Base-by-base conservation (phyloP, 257 asterid species). In the Nicotiana obtusifolia region DNA sequence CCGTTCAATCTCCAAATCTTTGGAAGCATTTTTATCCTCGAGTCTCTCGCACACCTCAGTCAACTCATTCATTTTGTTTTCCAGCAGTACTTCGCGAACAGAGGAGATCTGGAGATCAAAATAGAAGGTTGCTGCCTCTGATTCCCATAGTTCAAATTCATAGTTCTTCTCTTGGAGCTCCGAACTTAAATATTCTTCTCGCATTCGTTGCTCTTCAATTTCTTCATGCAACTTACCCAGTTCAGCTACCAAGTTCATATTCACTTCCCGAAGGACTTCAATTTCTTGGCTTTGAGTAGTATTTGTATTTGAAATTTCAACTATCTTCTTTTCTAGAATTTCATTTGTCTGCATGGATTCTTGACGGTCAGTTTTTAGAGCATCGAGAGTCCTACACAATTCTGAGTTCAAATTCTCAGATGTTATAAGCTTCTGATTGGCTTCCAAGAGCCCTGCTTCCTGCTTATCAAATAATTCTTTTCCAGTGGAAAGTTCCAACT, bases 71-170 rank as follows among this genome's bases (percentile, higher is more conserved):
- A 93, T 93, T 90, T 92, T 92, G 83, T 89, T 84, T 84, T 90
- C 93, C 61, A 90, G 89, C 19, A 95, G 79, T 84, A 88, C 92
- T 82, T 92, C 97, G 37, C 85, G 81, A 56, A 93, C 61, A 8
- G 98, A 91, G 52, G 98, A 93, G 68, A 89, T 90, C 84, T 95
- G 98, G 87, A 93, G 94, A 87, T 93, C 97, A 76, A 93, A 90
- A 64, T 91, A 95, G 82, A 93, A 93, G 0, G 93, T 82, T 3
- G 97, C 83, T 14, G 98, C 97, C 84, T 95, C 99, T 8, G 90
- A 90, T 88, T 95, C 97, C 97, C 97, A 93, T 41, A 92, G 89
- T 84, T 92, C 97, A 44, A 83, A 88, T 56, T 91, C 97, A 16
- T 82, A 82, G 87, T 83, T 91, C 87, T 85, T 91, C 17, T 87